Conservation (phyloP, 805 yeast species). For the Ascoidea asiatica region DNA sequence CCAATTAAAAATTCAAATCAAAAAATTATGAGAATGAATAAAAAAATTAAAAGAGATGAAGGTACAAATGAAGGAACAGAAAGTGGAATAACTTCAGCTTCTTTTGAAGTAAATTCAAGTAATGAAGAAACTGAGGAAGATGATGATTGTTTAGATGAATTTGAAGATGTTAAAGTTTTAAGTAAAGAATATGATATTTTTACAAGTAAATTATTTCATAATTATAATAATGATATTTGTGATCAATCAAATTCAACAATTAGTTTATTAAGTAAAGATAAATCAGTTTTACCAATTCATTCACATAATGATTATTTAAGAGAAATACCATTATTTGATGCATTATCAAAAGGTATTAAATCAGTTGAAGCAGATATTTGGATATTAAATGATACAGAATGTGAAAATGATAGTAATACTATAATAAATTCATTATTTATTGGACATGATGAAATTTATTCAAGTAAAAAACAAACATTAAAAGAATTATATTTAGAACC, state of each 20-base stretch:
- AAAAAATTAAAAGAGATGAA: no score
- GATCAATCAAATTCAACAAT: slow-evolving; percentile 7
- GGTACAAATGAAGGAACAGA: not conserved
- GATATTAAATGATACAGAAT: slow-evolving; percentile 23
- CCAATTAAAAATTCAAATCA: no score
- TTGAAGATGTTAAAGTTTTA: no score
- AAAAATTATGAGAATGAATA: no score
- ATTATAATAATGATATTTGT: slow-evolving; percentile 2
- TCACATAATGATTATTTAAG: slow-evolving; percentile 68
- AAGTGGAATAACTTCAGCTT: not conserved
- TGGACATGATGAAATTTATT: slow-evolving; percentile 42
- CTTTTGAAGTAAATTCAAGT: not conserved
- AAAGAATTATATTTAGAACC: slow-evolving; percentile 39
- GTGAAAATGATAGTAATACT: slow-evolving; percentile 18
- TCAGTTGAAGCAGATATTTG: slow-evolving; percentile 61
- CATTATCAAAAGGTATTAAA: slow-evolving; percentile 33
- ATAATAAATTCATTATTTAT: slow-evolving; percentile 46
- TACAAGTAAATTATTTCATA: slow-evolving; percentile 1
- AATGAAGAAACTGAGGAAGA: not conserved
- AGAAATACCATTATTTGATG: slow-evolving; percentile 41
- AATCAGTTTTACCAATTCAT: slow-evolving; percentile 27
- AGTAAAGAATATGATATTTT: not conserved
- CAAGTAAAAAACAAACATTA: slow-evolving; percentile 33
- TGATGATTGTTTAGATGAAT: no score
- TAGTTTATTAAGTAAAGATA: slow-evolving; percentile 15